phyloP scores from a whole-genome alignment of 2,329 filamentous ascomycete species.

The Colletotrichum agaves region DNA sequence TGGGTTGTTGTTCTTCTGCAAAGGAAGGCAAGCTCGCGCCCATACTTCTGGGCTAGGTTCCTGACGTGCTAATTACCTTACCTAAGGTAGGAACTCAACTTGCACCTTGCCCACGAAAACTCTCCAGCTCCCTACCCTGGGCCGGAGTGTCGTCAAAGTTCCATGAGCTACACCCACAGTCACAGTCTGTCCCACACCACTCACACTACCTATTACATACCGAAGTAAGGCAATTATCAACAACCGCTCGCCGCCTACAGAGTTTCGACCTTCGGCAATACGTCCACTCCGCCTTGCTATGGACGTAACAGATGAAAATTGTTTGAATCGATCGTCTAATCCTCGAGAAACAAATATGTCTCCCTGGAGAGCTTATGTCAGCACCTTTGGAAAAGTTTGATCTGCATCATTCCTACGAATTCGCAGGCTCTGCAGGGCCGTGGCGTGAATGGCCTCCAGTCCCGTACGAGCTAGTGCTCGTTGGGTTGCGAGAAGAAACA shows the following conservation, averaged over 20 bases:
- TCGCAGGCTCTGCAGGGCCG: no score
- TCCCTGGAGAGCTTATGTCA: neutral
- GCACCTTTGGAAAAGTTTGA: neutral
- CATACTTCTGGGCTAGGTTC: neutral
- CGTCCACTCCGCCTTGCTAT: no score
- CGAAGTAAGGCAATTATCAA: no score
- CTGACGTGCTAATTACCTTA: no score
- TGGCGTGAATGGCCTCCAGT: no score
- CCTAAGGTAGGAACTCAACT: neutral
- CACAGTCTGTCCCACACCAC: neutral
- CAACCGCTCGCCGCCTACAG: neutral
- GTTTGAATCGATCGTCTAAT: conserved; percentile 2
- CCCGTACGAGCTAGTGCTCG: no score
- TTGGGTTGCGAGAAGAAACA: no score
- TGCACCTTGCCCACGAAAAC: neutral
- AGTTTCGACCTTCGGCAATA: neutral
- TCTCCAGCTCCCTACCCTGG: neutral
- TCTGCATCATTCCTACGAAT: neutral
- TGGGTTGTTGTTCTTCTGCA: neutral
- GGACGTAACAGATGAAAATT: neutral
- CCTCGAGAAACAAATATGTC: neutral
- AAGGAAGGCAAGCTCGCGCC: neutral
- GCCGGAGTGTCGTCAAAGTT: neutral
- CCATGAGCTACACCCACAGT: neutral
- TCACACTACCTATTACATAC: no score